These are phyloP conservation scores for Globisporangium takayamanum DNA, from an alignment of 352 stramenopile genomes.

Conservation along the genomic window DNA sequence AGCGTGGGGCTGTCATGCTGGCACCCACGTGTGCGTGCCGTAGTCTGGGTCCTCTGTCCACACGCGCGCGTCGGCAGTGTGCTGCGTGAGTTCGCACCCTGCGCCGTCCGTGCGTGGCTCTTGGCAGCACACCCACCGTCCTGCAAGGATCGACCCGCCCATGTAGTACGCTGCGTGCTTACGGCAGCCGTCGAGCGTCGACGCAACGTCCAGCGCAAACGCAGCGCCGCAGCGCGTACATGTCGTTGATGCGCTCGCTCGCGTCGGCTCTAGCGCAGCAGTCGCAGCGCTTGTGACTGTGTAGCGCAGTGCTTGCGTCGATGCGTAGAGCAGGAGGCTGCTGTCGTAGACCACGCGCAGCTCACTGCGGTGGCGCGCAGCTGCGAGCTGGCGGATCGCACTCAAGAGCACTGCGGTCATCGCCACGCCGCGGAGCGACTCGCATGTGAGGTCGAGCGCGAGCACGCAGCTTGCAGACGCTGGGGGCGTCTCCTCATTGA, in stretches of 20 bases:
- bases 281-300: neutral
- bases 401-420: slow-evolving; percentile 33
- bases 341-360: slow-evolving; percentile 29
- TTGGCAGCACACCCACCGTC: slow-evolving; percentile 47
- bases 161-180: slow-evolving; percentile 46
- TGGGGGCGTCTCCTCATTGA: neutral
- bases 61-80: slow-evolving; percentile 21
- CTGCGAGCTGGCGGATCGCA: slow-evolving; percentile 33
- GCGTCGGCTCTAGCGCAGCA: neutral
- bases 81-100: slow-evolving; percentile 25
- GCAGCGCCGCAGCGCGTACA: slow-evolving; percentile 32
- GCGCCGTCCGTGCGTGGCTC: slow-evolving; percentile 26
- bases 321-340: slow-evolving; percentile 35
- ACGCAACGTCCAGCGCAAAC: slow-evolving; percentile 24
- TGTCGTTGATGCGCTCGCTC: neutral
- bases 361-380: slow-evolving; percentile 17
- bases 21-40: slow-evolving; percentile 33
- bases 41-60: slow-evolving; percentile 34
- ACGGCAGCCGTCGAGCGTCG: slow-evolving; percentile 27
- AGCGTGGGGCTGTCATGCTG: slow-evolving; percentile 1
- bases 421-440: slow-evolving; percentile 21
- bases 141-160: slow-evolving; percentile 30
- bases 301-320: slow-evolving; percentile 26
- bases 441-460: slow-evolving; percentile 25
- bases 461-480: slow-evolving; percentile 12